Evolutionary conservation across 768 basidiomycete genomes (phyloP), one percentile per base, ranked within the genome.

Genomic region (Sarcomyxa edulis): DNA sequence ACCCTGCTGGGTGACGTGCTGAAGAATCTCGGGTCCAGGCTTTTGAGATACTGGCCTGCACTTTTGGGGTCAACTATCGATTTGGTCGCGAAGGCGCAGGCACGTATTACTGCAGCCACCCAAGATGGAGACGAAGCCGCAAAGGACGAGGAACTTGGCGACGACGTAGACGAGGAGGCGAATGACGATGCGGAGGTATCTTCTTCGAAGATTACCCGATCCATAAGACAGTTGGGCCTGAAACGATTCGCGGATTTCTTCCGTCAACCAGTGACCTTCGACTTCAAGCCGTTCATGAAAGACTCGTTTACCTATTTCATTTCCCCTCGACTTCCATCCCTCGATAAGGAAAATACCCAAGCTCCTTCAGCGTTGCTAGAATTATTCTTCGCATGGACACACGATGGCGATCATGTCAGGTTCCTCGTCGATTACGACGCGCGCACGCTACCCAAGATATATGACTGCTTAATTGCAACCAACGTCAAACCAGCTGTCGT

Each of bases 231-330:
- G 38, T 67, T 85, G 1, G 93, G 92, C 7, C 59, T 97, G 35
- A 90, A 89, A 56, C 79, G 94, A 9, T 62, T 97, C 25, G 77
- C 82, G 1, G 88, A 94, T 52, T 95, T 97, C 65, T 92, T 92
- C 74, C 76, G 80, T 10, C 70, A 71, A 27, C 78, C 84, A 0
- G 71, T 81, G 18, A 51, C 60, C 1, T 96, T 92, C 56, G 77
- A 95, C 58, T 95, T 84, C 55, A 52, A 66, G 0, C 73, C 79
- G 0, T 94, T 81, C 57, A 66, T 98, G 52, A 59, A 64, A 4
- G 62, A 69, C 5, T 74, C 79, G 7, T 97, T 90, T 62, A 42
- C 65, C 1, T 62, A 74, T 0, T 76, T 89, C 64, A 84, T 98
- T 49, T 78, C 84, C 0, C 93, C 95, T 1, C 85, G 96, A 5